Base-by-base conservation (phyloP, 495 filamentous ascomycete species). In the Penicillium goetzii region DNA sequence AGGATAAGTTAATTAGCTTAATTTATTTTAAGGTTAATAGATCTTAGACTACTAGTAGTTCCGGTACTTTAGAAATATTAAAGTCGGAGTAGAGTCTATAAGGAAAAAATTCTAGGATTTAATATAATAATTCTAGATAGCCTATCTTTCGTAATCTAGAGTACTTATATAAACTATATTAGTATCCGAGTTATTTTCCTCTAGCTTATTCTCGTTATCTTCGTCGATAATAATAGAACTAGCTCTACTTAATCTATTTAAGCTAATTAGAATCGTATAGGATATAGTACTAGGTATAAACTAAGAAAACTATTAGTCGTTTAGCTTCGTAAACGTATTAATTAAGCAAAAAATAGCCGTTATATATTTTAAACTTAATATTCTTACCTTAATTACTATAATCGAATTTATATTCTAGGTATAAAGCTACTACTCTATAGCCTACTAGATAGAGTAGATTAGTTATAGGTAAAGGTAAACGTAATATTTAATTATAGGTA, bases 131-230 rank as follows among this genome's bases (percentile, higher is more conserved):
- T 53, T 53, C 9, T 53, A 23, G 12, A 23, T 53, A 23, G 50
- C 50, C 50, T 8, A 53, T 53, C 50, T 53, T 53, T 53, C 50
- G 50, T 53, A 53, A 30, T 53, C 50, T 53, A 6, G 50, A 14
- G 50, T 53, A 53, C 8, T 53, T n/a, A 53, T 53, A 17, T 23
- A 23, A 53, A 53, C 50, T 53, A 6, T 53, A 53, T 53, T 23
- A 23, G 50, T 23, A 0, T 53, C 50, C 50, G 50, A 53, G 50
- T 30, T 53, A 53, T 53, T 23, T 53, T 53, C 50, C 14, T 53
- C 25, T 53, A 2, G 50, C 50, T 53, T 28, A 10, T 17, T 23
- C 50, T 53, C n/a, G 50, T 30, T 6, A 32, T 53, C 28, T 23
- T 32, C 50, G 25, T 53, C 50, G 50, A 30, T 11, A 53, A 53